These are phyloP conservation scores for Chytriomyces hyalinus DNA, from an alignment of 192 early-diverging fungal genomes.

Conservation along the genomic window DNA sequence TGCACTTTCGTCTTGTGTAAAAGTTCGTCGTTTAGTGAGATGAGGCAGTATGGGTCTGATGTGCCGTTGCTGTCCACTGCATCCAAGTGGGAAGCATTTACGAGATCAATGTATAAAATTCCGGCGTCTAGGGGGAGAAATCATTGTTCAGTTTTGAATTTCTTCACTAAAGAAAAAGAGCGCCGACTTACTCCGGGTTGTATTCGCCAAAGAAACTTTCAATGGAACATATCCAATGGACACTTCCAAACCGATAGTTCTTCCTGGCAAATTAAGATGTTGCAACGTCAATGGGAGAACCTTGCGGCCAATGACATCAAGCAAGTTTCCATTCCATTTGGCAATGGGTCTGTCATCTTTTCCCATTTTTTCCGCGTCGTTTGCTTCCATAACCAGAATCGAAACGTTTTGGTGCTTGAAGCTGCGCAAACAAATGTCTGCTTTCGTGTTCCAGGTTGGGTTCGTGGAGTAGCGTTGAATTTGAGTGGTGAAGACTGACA, in stretches of 20 bases:
- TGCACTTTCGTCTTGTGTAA: constrained; percentile 72
- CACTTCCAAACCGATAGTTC: neutral
- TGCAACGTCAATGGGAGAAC: neutral
- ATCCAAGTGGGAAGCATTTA: constrained; percentile 59
- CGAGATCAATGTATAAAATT: constrained; percentile 52
- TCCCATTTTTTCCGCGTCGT: constrained; percentile 17
- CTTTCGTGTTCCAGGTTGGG: constrained; percentile 20
- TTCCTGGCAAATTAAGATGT: neutral
- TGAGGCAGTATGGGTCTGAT: constrained; percentile 55
- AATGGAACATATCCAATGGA: constrained; percentile 26
- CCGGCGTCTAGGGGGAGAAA: no score
- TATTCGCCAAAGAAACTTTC: neutral
- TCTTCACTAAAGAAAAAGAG: no score
- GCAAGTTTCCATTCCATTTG: constrained; percentile 4
- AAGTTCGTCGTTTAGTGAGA: constrained; percentile 48
- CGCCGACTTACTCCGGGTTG: constrained; percentile 23
- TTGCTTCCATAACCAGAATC: constrained; percentile 7
- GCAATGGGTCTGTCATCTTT: neutral
- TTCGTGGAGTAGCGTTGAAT: constrained; percentile 19
- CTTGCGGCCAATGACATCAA: constrained; percentile 1
- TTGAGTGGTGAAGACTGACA: constrained; percentile 42
- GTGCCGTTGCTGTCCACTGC: constrained; percentile 60
- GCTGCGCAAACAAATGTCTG: constrained; percentile 28
- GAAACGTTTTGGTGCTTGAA: constrained; percentile 3
- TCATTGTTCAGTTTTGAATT: no score